phyloP scores from a whole-genome alignment of 1,139 yeast species.

The Suhomyces bokatorum region DNA sequence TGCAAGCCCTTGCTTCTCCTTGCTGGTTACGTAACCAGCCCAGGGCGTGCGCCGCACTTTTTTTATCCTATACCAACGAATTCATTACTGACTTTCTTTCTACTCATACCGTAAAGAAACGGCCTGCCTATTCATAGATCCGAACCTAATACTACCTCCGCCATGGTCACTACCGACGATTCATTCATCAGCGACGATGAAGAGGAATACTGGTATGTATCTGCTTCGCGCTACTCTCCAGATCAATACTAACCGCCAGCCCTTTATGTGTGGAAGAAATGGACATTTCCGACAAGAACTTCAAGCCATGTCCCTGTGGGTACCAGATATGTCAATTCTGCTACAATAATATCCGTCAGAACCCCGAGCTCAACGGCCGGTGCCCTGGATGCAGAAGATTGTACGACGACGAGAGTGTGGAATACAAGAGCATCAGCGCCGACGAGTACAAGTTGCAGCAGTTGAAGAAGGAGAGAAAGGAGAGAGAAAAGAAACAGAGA shows the following conservation, averaged over 20 bases:
- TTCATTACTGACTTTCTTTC: neutral
- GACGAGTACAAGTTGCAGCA: constrained; percentile 85
- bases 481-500: constrained; percentile 80
- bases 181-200: constrained; percentile 75
- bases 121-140: neutral
- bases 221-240: neutral
- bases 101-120: no score
- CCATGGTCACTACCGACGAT: constrained; percentile 38
- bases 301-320: constrained; percentile 99
- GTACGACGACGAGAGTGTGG: constrained; percentile 91
- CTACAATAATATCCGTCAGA: constrained; percentile 92
- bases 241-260: constrained; percentile 37
- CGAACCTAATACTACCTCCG: neutral
- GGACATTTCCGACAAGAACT: constrained; percentile 94
- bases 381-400: constrained; percentile 98
- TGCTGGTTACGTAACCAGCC: constrained; percentile 4
- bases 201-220: constrained; percentile 67
- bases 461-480: constrained; percentile 75
- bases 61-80: constrained; percentile 2
- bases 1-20: neutral
- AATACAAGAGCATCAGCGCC: constrained; percentile 76
- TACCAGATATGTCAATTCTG: constrained; percentile 98
- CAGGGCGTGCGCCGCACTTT: constrained; percentile 11
- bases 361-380: constrained; percentile 91
- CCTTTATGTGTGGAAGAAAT: constrained; percentile 97